Conservation (phyloP, 306 rosid species). For the Sindora glabra region DNA sequence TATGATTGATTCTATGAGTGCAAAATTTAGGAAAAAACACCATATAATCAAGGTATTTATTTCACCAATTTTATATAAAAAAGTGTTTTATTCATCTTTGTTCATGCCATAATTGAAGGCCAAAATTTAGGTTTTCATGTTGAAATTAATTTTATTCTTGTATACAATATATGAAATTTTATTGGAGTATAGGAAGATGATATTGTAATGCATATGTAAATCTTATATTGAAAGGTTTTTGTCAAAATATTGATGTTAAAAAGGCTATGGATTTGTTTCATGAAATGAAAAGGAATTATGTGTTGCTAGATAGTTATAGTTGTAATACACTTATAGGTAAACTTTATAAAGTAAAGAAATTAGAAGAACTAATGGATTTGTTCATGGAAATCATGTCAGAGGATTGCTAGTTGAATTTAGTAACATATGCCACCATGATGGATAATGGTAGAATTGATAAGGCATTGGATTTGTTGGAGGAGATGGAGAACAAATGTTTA, state of each 20-base stretch:
- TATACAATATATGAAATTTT: no score
- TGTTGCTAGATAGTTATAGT: conserved; percentile 38
- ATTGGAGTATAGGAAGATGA: no score
- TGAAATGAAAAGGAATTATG: conserved; percentile 32
- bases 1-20: no score
- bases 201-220: no score
- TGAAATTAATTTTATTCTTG: no score
- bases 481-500: conserved; percentile 58
- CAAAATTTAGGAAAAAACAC: no score
- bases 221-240: conserved; percentile 56
- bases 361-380: conserved; percentile 48
- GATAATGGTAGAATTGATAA: conserved; percentile 39
- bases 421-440: conserved; percentile 49
- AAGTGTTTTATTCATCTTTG: no score
- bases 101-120: no score
- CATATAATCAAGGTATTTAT: no score
- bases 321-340: conserved; percentile 54
- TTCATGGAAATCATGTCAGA: conserved; percentile 48
- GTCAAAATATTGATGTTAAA: conserved; percentile 28
- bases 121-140: no score
- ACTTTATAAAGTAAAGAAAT: conserved; percentile 50
- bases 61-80: no score
- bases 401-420: conserved; percentile 35
- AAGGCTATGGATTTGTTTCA: conserved; percentile 37
- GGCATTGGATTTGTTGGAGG: conserved; percentile 50